A percentile compares a stretch with the other conserved stretches of the same genome.
Evolutionary conservation across 2,329 filamentous ascomycete species (phyloP).

Genomic region (Canariomyces notabilis): DNA sequence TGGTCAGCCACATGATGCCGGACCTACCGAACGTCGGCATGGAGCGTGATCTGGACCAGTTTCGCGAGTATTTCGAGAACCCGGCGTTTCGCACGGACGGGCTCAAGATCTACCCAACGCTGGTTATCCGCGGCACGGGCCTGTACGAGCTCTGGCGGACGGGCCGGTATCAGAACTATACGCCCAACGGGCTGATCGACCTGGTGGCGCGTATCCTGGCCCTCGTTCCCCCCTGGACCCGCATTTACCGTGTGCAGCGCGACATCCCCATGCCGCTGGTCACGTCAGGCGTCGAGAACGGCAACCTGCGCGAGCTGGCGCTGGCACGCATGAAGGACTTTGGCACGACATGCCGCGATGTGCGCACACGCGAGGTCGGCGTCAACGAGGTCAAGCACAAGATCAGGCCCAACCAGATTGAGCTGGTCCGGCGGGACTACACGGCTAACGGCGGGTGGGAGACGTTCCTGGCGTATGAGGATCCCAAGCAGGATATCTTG

Average conservation of each 20-base stretch:
- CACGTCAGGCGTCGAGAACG: conserved; percentile 97
- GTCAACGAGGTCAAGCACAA: conserved; percentile 99
- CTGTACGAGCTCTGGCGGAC: conserved; percentile 97
- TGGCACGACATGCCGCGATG: conserved; percentile 92
- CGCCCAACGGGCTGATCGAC: conserved; percentile 92
- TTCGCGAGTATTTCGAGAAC: conserved; percentile 96
- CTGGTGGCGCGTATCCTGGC: conserved; percentile 94
- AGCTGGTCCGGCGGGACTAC: conserved; percentile 91
- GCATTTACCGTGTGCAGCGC: conserved; percentile 96
- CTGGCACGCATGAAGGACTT: conserved; percentile 99
- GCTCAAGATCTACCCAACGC: conserved; percentile 94
- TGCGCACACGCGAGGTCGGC: conserved; percentile 91
- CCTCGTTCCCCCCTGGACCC: conserved; percentile 92
- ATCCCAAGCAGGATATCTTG: conserved; percentile 96
- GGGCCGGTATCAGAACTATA: conserved; percentile 97
- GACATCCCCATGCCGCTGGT: conserved; percentile 99
- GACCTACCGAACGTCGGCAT: conserved; percentile 97
- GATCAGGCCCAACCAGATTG: conserved; percentile 91
- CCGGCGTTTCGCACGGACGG: conserved; percentile 94
- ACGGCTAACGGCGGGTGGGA: conserved; percentile 96
- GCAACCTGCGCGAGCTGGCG: conserved; percentile 88
- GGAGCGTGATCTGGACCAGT: conserved; percentile 95
- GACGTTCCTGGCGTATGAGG: conserved; percentile 95
- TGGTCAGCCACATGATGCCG: conserved; percentile 99
- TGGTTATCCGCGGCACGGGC: conserved; percentile 94